Evolutionary conservation across 768 basidiomycete species (phyloP).

Genomic region (Russula brevipes): DNA sequence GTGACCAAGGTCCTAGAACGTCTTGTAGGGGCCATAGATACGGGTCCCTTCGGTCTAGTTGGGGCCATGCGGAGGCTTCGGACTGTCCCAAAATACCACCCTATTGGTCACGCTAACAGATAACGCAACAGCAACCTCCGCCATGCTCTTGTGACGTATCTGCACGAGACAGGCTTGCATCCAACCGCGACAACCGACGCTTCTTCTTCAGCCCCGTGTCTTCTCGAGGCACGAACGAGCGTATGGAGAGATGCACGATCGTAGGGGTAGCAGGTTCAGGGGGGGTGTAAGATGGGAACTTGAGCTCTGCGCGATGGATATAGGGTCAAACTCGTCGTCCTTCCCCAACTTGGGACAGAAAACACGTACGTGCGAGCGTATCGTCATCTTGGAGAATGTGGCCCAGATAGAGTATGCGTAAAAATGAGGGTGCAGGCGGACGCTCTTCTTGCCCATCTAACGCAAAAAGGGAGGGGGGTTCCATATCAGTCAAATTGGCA

Average conservation of each 20-base stretch:
- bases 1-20: neutral
- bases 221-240: conserved; percentile 48
- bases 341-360: neutral
- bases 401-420: conserved; percentile 71
- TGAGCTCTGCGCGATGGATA: conserved; percentile 28
- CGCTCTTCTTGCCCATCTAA: conserved; percentile 75
- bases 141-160: conserved; percentile 19
- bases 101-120: conserved; percentile 32
- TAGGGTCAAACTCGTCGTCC: neutral
- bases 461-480: neutral
- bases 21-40: neutral
- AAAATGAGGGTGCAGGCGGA: conserved; percentile 70
- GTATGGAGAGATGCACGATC: conserved; percentile 71
- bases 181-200: conserved; percentile 35
- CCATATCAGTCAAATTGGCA: conserved; percentile 12
- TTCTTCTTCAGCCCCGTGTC: conserved; percentile 53
- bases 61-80: neutral
- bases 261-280: conserved; percentile 41
- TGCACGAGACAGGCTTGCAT: conserved; percentile 3
- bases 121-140: conserved; percentile 36
- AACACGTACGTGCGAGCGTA: conserved; percentile 54
- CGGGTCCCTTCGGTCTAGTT: neutral
- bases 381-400: conserved; percentile 84
- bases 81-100: neutral
- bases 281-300: conserved; percentile 31